These are phyloP conservation scores for Ustilago xerochloae DNA, from an alignment of 1,284 basidiomycete genomes.

Conservation along the genomic window DNA sequence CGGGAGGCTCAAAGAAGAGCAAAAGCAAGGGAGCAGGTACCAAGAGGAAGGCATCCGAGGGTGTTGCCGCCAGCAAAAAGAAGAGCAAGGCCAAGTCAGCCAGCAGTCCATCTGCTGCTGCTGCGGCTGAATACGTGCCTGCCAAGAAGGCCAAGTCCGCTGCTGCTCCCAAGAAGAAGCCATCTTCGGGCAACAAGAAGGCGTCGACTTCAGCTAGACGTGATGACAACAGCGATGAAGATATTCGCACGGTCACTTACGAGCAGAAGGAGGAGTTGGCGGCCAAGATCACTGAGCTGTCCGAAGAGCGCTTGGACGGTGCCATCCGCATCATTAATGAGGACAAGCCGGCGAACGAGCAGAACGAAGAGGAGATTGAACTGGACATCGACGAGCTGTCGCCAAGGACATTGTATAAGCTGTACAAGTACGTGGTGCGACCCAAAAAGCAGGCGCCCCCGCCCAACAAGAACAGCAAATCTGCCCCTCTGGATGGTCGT, in stretches of 20 bases:
- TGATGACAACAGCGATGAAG: slow-evolving; percentile 55
- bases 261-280: slow-evolving; percentile 68
- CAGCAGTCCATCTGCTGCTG: slow-evolving; percentile 25
- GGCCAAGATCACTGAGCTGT: slow-evolving; percentile 66
- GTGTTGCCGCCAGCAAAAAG: slow-evolving; percentile 34
- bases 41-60: slow-evolving; percentile 52
- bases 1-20: slow-evolving; percentile 49
- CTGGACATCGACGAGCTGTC: slow-evolving; percentile 67
- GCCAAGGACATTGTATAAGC: slow-evolving; percentile 65
- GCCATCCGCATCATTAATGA: slow-evolving; percentile 68
- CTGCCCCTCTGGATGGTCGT: slow-evolving; percentile 61
- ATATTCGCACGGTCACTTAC: slow-evolving; percentile 65
- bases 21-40: slow-evolving; percentile 52
- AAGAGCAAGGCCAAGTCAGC: slow-evolving; percentile 49
- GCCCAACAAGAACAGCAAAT: slow-evolving; percentile 47
- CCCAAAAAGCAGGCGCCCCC: slow-evolving; percentile 58
- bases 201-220: slow-evolving; percentile 30
- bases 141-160: slow-evolving; percentile 57
- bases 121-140: slow-evolving; percentile 40
- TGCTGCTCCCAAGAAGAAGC: slow-evolving; percentile 50
- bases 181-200: slow-evolving; percentile 44
- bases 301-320: slow-evolving; percentile 66
- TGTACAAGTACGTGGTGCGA: slow-evolving; percentile 67
- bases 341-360: slow-evolving; percentile 64
- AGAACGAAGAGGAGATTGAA: slow-evolving; percentile 68